phyloP scores from a whole-genome alignment of 495 filamentous ascomycete genomes.

The Xylaria palmicola region DNA sequence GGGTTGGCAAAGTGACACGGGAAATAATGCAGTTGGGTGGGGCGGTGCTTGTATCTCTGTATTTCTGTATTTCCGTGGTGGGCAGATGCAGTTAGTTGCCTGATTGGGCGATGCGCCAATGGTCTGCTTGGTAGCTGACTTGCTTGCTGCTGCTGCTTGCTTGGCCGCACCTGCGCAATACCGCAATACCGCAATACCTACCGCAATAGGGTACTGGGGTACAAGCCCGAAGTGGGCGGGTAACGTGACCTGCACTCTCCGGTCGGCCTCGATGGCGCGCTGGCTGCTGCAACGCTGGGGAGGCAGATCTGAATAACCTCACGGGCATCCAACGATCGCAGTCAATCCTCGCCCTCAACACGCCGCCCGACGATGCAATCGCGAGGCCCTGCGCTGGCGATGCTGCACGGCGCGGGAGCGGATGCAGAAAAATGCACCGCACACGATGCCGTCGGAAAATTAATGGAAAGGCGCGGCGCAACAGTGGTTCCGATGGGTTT shows the following conservation, averaged over 20 bases:
- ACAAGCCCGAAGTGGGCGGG: conserved; percentile 8
- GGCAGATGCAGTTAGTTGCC: not conserved
- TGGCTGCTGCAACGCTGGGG: conserved; percentile 26
- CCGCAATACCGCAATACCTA: not conserved
- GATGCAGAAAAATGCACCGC: conserved; percentile 32
- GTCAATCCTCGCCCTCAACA: conserved; percentile 6
- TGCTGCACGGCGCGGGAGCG: conserved; percentile 20
- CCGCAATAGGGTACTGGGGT: not conserved
- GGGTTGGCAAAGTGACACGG: not conserved
- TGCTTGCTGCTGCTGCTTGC: not conserved
- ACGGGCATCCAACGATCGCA: conserved; percentile 23
- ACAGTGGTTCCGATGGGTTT: conserved; percentile 48
- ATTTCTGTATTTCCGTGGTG: not conserved
- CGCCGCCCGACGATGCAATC: conserved; percentile 16
- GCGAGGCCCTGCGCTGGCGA: conserved; percentile 16
- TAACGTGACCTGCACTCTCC: conserved; percentile 40
- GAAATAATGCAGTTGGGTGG: not conserved
- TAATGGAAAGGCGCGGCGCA: conserved; percentile 27
- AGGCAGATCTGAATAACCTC: conserved; percentile 47
- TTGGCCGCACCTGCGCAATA: too few relatives aligned
- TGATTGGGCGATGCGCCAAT: conserved; percentile 5
- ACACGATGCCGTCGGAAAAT: conserved; percentile 31
- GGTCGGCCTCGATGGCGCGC: conserved; percentile 24
- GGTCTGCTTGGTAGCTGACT: not conserved
- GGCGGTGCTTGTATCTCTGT: not conserved